Conservation (phyloP, 768 basidiomycete genomes). For the Mycena galericulata region DNA sequence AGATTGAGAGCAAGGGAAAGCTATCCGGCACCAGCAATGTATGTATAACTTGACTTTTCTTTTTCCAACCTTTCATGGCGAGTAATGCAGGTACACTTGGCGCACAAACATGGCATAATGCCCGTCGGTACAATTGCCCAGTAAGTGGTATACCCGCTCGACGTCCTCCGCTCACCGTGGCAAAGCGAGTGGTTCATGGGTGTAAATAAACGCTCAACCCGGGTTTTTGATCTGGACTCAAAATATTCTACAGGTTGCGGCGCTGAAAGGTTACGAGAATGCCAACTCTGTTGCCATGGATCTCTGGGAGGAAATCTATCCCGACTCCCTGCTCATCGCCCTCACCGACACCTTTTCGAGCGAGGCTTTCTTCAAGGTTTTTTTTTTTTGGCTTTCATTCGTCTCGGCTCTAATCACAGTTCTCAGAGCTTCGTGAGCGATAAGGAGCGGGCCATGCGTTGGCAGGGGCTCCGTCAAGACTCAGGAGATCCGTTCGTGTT, state of each 20-base stretch:
- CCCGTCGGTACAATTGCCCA: constrained; percentile 90
- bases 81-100: constrained; percentile 86
- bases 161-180: constrained; percentile 28
- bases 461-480: constrained; percentile 92
- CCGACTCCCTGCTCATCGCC: constrained; percentile 72
- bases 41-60: constrained; percentile 34
- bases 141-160: constrained; percentile 56
- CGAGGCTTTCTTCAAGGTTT: constrained; percentile 83
- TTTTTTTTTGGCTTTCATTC: constrained; percentile 18
- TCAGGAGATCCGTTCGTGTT: constrained; percentile 92
- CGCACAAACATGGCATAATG: constrained; percentile 72
- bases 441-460: constrained; percentile 71
- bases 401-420: constrained; percentile 5
- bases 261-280: constrained; percentile 83
- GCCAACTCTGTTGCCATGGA: constrained; percentile 81
- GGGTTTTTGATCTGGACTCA: constrained; percentile 7
- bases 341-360: constrained; percentile 97
- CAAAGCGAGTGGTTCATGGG: constrained; percentile 93
- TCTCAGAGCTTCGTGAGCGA: constrained; percentile 68
- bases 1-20: constrained; percentile 60
- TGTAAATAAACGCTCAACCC: constrained; percentile 53
- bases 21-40: constrained; percentile 95
- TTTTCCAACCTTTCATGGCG: constrained; percentile 10
- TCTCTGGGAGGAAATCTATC: constrained; percentile 87
- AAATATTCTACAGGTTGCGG: constrained; percentile 74